phyloP scores from a whole-genome alignment of 345 rosid genomes.

The Bruguiera parviflora region DNA sequence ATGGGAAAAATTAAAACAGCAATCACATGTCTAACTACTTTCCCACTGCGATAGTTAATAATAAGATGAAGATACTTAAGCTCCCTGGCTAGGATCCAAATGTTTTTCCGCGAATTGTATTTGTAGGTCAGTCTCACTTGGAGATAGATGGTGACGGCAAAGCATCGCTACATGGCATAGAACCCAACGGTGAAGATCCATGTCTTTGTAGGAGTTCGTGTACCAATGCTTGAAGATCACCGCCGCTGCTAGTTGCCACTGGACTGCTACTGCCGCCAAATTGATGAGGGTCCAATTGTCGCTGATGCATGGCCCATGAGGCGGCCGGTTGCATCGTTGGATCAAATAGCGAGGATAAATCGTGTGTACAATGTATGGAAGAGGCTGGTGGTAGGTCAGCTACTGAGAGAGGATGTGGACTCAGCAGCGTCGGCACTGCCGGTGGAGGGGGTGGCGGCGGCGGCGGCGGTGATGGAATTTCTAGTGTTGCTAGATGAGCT shows the following conservation, averaged over 20 bases:
- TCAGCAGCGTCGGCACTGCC: constrained; percentile 22
- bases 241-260: constrained; percentile 29
- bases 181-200: constrained; percentile 53
- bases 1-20: not conserved
- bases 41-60: constrained; percentile 4
- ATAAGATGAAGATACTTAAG: constrained; percentile 18
- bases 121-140: constrained; percentile 35
- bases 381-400: constrained; percentile 62
- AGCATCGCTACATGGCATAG: constrained; percentile 37
- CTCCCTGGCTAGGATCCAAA: constrained; percentile 14
- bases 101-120: constrained; percentile 17
- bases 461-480: constrained; percentile 25
- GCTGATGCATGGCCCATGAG: constrained; percentile 54
- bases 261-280: constrained; percentile 38
- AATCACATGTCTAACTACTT: constrained; percentile 9
- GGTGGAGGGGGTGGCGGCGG: constrained; percentile 17
- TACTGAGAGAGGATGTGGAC: constrained; percentile 55
- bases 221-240: constrained; percentile 78
- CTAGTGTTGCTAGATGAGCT: constrained; percentile 25
- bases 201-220: constrained; percentile 69
- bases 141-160: constrained; percentile 53
- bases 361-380: constrained; percentile 51
- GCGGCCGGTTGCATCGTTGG: constrained; percentile 46
- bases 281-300: constrained; percentile 61
- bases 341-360: constrained; percentile 66